Percentiles rank a stretch among this genome's conserved stretches.
phyloP scores from a whole-genome alignment of 2,329 filamentous ascomycete genomes.

The Polychaeton citri region DNA sequence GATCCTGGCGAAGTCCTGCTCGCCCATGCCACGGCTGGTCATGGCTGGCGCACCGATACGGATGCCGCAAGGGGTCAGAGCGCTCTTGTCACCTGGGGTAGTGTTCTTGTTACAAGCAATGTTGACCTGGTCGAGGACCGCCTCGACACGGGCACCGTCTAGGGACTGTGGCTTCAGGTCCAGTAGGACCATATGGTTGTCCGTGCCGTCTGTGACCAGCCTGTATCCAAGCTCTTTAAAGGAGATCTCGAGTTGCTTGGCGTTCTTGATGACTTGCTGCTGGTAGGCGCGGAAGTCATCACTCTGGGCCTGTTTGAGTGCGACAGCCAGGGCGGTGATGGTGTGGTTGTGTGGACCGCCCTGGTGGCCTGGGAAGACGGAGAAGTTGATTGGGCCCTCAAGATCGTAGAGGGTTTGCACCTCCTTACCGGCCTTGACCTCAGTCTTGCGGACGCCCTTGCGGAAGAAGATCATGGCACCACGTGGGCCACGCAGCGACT shows the following conservation, averaged over 20 bases:
- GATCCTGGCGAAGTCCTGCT: conserved; percentile 83
- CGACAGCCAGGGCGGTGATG: conserved; percentile 90
- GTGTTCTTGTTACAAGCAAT: conserved; percentile 99
- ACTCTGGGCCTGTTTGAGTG: conserved; percentile 81
- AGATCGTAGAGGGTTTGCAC: conserved; percentile 65
- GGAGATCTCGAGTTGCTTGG: conserved; percentile 70
- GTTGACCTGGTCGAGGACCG: conserved; percentile 93
- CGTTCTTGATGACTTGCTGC: conserved; percentile 80
- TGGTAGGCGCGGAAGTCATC: conserved; percentile 93
- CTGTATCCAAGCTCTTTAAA: conserved; percentile 75
- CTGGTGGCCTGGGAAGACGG: conserved; percentile 97
- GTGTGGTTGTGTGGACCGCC: conserved; percentile 99
- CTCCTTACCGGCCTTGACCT: conserved; percentile 84
- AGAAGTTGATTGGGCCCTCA: conserved; percentile 94
- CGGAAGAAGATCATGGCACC: conserved; percentile 99
- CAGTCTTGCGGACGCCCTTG: conserved; percentile 82
- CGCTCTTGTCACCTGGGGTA: conserved; percentile 93
- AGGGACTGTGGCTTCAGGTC: conserved; percentile 76
- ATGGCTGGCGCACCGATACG: conserved; percentile 96
- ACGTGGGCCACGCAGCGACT: conserved; percentile 91
- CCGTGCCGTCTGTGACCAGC: conserved; percentile 87
- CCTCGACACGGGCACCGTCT: conserved; percentile 90
- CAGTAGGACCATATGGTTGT: conserved; percentile 93
- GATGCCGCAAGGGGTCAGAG: conserved; percentile 85
- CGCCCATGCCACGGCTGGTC: conserved; percentile 88